These are phyloP conservation scores for Urochloa ruziziensis DNA, from an alignment of 176 grass and related monocot genomes.

Conservation along the genomic window DNA sequence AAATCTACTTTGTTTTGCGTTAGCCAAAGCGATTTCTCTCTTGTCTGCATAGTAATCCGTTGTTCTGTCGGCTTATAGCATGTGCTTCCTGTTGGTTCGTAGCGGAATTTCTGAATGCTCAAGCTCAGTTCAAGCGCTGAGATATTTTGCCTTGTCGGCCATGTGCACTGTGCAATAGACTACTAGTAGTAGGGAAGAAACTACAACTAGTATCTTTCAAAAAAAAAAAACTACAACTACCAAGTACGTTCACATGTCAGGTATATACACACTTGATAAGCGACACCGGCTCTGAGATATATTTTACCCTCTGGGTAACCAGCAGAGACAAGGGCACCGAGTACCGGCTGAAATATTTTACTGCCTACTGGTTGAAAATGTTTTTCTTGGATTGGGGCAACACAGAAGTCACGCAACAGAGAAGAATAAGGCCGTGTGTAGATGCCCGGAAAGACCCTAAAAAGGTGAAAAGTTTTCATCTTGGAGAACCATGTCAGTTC, in stretches of 20 bases:
- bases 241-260: not conserved
- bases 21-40: not conserved
- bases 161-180: constrained; percentile 9
- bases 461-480: too few relatives aligned
- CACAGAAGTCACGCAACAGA: too few relatives aligned
- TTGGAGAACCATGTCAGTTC: too few relatives aligned
- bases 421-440: too few relatives aligned
- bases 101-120: not conserved
- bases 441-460: too few relatives aligned
- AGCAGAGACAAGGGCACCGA: not conserved
- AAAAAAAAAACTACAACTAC: not conserved
- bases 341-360: not conserved
- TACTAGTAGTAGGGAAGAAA: not conserved
- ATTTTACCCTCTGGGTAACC: not conserved
- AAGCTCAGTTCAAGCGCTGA: not conserved
- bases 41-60: not conserved
- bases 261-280: not conserved
- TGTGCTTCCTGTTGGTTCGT: not conserved
- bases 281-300: not conserved
- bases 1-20: not conserved
- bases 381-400: not conserved
- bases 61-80: not conserved
- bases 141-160: constrained; percentile 22
- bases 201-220: too few relatives aligned
- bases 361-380: not conserved